Conservation (phyloP, 73 alveolate genomes). For the Paramecium caudatum region DNA sequence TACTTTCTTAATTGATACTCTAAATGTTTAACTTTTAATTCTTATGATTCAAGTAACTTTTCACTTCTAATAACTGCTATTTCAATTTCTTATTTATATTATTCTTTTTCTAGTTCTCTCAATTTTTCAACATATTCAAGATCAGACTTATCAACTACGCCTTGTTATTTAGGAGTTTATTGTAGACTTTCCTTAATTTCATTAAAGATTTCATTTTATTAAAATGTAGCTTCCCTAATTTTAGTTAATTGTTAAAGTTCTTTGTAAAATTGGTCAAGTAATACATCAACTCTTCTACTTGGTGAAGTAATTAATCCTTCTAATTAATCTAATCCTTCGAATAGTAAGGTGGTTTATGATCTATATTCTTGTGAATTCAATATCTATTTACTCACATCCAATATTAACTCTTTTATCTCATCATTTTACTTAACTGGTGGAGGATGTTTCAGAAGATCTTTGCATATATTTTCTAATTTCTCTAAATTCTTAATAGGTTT, state of each 20-base stretch:
- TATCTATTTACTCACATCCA: conserved; percentile 9
- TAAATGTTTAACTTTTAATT: neutral
- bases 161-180: neutral
- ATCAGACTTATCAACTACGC: too few species aligned
- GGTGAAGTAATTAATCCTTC: conserved; percentile 44
- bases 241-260: conserved; percentile 13
- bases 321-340: conserved; percentile 3
- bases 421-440: neutral
- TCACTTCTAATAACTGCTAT: conserved; percentile 14
- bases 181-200: neutral
- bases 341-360: neutral
- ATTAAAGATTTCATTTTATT: neutral
- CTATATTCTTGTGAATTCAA: neutral
- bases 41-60: neutral
- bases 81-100: conserved; percentile 38
- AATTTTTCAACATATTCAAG: conserved; percentile 10
- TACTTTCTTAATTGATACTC: neutral
- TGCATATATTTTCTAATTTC: conserved; percentile 18
- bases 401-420: neutral
- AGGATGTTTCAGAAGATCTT: conserved; percentile 11
- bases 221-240: conserved; percentile 16
- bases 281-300: conserved; percentile 38
- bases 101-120: conserved; percentile 59
- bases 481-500: conserved; percentile 21
- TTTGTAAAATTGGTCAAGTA: neutral